Evolutionary conservation across 129 eudicot species (phyloP), one percentile per base, ranked within the genome.

Genomic region (Pittosporum tobira): DNA sequence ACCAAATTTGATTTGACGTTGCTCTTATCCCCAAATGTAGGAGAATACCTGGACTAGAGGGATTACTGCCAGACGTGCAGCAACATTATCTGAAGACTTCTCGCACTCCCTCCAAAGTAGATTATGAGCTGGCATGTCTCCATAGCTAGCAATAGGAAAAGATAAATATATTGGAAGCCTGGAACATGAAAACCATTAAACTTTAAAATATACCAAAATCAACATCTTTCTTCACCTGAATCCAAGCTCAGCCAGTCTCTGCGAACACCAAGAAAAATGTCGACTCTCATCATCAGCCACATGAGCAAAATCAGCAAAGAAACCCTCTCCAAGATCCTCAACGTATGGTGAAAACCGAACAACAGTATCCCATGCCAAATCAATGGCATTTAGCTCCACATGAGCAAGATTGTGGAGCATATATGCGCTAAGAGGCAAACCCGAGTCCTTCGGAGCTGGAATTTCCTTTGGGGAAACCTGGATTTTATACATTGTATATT

Each of bases 241-340:
- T 31, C 96, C 96, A 54, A 93, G 96, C 71, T 93, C 99, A 24
- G 78, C 75, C 16, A 93, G 62, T 71, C 99, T 79, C 74, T 93
- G 99, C 7, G 81, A 74, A 75, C 99, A 93, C 99, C 99, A 93
- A 56, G 86, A 71, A 73, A 93, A 93, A 84, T 93, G 99, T 14
- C 96, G 87, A 68, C 99, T 93, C 73, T 87, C 99, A 55, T 93
- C 99, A 73, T 93, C 96, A 37, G 99, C 99, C 62, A 87, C 96
- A 51, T 75, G 93, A 24, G 96, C 96, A 84, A 93, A 93, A 77
- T 93, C 99, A 57, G 81, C 88, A 61, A 87, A 93, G 66, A 93
- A 93, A 50, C 72, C 95, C 24, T 93, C 91, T 47, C 96, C 94
- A 76, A 93, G 91, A 70, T 81, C 72, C 38, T 87, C 84, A 28